Conservation (phyloP, 352 stramenopile species). For the Globisporangium nunn region DNA sequence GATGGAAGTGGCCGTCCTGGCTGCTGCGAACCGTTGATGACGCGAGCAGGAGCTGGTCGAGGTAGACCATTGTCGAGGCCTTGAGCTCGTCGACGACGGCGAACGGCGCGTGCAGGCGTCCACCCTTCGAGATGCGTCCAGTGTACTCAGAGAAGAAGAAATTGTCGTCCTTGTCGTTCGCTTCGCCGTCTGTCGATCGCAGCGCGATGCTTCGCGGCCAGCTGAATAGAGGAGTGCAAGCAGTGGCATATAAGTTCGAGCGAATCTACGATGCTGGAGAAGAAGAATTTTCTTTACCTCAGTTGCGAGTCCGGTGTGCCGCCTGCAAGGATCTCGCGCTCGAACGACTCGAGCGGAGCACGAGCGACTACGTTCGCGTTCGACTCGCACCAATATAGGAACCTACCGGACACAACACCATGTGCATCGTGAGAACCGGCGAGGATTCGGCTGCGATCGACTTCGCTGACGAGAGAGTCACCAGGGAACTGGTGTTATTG, state of each 20-base stretch:
- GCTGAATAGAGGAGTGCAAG: conserved; percentile 13
- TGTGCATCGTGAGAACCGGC: conserved; percentile 1
- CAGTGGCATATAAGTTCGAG: neutral
- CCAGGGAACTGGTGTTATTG: neutral
- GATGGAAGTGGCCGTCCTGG: conserved; percentile 14
- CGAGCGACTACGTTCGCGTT: conserved; percentile 58
- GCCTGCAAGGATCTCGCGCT: conserved; percentile 42
- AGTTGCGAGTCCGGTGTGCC: conserved; percentile 42
- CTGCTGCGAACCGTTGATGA: conserved; percentile 11
- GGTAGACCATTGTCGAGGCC: conserved; percentile 39
- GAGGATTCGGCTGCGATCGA: neutral
- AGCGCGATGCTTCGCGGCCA: conserved; percentile 57
- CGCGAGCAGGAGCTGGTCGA: conserved; percentile 45
- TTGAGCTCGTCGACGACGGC: conserved; percentile 42
- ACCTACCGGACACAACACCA: conserved; percentile 20
- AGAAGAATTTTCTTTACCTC: conserved; percentile 19
- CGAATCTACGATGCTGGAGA: neutral
- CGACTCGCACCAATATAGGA: conserved; percentile 64
- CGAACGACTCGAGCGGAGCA: conserved; percentile 32
- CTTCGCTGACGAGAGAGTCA: neutral
- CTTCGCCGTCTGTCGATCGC: conserved; percentile 21
- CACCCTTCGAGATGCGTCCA: conserved; percentile 39
- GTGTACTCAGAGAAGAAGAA: conserved; percentile 65
- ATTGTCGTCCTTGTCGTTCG: conserved; percentile 23
- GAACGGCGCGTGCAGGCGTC: neutral